Evolutionary conservation across 441 rosid species (phyloP), one percentile per base, ranked within the genome.

Genomic region (Brassica hybrid): DNA sequence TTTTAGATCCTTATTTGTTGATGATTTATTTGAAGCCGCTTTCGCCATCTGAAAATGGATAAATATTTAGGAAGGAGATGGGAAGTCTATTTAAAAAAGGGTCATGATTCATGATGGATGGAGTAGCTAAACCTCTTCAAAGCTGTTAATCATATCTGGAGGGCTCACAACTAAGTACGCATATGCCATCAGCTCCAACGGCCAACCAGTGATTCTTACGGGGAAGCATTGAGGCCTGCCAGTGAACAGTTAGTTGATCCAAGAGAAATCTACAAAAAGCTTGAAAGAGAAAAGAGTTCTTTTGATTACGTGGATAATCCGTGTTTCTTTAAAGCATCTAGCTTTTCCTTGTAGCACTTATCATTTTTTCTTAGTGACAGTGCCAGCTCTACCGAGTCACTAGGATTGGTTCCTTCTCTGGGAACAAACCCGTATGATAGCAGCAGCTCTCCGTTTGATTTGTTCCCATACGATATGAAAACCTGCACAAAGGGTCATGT

Each of bases 341-440:
- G 78, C 85, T 95, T 95, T 83, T 90, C 96, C 79, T 87, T 79
- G 74, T 88, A 93, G 77, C 90, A 89, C 84, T 84, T 81, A 67
- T 95, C 98, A 5, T 88, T 89, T 84, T 90, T 95, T 78, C 84
- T 88, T 34, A 93, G 80, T 9, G 94, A 87, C 67, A 95, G 63
- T 72, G 90, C 80, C 81, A 95, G 76, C 81, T 95, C 98, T 63
- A 88, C 99, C 3, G 95, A 93, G 83, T 96, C 99, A 82, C 86
- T 85, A 48, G 97, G 97, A 74, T 96, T 91, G 11, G 58, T 88
- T 73, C 98, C 99, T 82, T 93, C 98, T 76, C 88, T 86, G 70
- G 98, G 99, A 75, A 92, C 97, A 82, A 96, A 96, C 61, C 99
- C 99, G 76, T 96, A 96, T 2, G 99, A 96, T 36, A 96, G 81